Conservation (phyloP, 257 asterid species). For the Linaria vulgaris region DNA sequence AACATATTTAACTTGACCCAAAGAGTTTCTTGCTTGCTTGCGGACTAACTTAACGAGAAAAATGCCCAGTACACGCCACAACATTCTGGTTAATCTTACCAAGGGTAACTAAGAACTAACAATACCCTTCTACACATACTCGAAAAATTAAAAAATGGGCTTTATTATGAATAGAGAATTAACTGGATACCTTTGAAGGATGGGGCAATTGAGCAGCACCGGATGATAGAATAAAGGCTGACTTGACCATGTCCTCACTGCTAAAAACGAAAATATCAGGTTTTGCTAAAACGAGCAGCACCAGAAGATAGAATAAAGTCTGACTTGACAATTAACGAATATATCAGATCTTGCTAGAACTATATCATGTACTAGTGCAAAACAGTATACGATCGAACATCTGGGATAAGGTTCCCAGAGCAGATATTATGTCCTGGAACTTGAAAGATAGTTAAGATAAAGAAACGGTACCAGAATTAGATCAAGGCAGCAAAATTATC, state of each 20-base stretch:
- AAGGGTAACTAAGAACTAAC: background rate
- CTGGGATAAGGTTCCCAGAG: background rate
- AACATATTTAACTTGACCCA: no score
- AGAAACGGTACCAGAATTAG: no score
- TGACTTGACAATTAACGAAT: slow-evolving; percentile 22
- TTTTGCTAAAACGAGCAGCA: no score
- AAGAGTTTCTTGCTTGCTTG: no score
- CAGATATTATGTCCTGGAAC: no score
- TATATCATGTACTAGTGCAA: slow-evolving; percentile 6
- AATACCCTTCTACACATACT: background rate
- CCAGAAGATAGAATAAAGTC: slow-evolving; percentile 64
- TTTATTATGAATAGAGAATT: slow-evolving; percentile 3
- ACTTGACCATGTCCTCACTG: slow-evolving; percentile 49
- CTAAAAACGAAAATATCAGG: slow-evolving; percentile 29
- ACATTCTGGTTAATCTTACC: background rate
- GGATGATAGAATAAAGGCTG: slow-evolving; percentile 52
- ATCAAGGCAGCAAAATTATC: no score
- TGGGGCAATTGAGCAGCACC: slow-evolving; percentile 77
- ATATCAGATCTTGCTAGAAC: background rate
- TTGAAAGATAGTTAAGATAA: no score
- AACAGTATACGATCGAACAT: slow-evolving; percentile 13
- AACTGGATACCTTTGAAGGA: slow-evolving; percentile 74
- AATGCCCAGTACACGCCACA: no score
- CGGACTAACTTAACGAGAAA: no score
- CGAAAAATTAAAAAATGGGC: slow-evolving; percentile 6